Percentiles rank a stretch among this genome's conserved stretches.
These are phyloP conservation scores for Aspergillus floridensis DNA, from an alignment of 2,329 filamentous ascomycete species.

Conservation along the genomic window DNA sequence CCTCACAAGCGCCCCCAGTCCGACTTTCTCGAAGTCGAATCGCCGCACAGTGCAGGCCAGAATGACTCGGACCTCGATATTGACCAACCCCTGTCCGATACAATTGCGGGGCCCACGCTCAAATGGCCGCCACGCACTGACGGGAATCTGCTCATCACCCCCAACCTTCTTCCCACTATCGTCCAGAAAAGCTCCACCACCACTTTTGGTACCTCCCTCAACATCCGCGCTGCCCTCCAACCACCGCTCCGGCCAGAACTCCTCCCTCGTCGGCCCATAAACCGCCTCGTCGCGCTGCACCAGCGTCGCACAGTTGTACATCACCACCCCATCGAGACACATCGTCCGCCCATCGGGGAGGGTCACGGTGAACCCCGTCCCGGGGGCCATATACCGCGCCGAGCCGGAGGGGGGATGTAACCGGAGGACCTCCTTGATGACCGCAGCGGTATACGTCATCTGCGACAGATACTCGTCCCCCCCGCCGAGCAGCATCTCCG, in stretches of 20 bases:
- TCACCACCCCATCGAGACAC: conserved; percentile 12
- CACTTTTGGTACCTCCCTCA: not conserved
- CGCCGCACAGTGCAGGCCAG: conserved; percentile 15
- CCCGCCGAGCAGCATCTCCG: conserved; percentile 34
- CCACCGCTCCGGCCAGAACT: conserved; percentile 40
- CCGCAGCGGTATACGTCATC: conserved; percentile 52
- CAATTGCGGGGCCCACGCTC: conserved; percentile 50
- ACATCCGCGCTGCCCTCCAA: conserved; percentile 16
- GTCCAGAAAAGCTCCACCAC: not conserved
- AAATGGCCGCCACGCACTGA: conserved; percentile 50
- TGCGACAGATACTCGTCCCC: conserved; percentile 45
- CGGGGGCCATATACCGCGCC: conserved; percentile 10
- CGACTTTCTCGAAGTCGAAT: conserved; percentile 19
- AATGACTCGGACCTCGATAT: conserved; percentile 38
- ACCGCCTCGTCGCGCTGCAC: conserved; percentile 21
- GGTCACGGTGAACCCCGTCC: conserved; percentile 11
- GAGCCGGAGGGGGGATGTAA: conserved; percentile 46
- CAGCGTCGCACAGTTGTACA: conserved; percentile 14
- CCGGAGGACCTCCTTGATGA: conserved; percentile 56
- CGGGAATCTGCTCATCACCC: conserved; percentile 21
- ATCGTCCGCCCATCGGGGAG: conserved; percentile 7
- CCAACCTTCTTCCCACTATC: not conserved
- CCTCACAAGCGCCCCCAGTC: conserved; percentile 10
- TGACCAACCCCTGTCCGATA: conserved; percentile 51
- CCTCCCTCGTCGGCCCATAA: conserved; percentile 15